phyloP scores from a whole-genome alignment of 208 protist species.

The Lotmaria passim region DNA sequence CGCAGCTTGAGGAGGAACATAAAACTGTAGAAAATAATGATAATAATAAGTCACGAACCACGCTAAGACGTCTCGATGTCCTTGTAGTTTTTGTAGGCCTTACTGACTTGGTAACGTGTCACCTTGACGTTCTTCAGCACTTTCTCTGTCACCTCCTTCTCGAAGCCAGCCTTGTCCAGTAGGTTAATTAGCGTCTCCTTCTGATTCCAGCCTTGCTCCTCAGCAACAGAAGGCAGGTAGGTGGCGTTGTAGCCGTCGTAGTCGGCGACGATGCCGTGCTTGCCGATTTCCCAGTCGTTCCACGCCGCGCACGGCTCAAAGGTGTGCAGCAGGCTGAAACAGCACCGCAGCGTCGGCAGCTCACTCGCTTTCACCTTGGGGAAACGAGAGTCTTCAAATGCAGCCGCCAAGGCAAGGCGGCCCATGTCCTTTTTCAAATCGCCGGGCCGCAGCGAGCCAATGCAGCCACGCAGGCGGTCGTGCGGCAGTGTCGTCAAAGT shows the following conservation, averaged over 20 bases:
- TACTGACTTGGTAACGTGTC: conserved; percentile 82
- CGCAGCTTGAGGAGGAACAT: too few relatives aligned
- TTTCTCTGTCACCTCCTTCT: conserved; percentile 45
- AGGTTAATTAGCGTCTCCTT: conserved; percentile 64
- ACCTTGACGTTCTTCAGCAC: conserved; percentile 62
- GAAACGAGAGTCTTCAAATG: conserved; percentile 84
- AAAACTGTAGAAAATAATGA: neutral
- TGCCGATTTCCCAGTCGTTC: conserved; percentile 86
- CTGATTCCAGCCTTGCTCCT: conserved; percentile 80
- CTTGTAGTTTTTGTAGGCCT: conserved; percentile 43
- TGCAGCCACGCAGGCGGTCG: conserved; percentile 83
- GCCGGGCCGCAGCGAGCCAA: conserved; percentile 72
- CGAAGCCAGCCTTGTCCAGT: conserved; percentile 75
- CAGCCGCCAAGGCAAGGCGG: conserved; percentile 68
- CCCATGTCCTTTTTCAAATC: conserved; percentile 74
- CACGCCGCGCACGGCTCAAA: conserved; percentile 77
- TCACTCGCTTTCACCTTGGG: conserved; percentile 62
- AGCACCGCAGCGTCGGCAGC: conserved; percentile 70
- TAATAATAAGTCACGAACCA: conserved; percentile 12
- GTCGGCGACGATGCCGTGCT: conserved; percentile 74
- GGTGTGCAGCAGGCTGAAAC: conserved; percentile 82
- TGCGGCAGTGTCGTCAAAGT: conserved; percentile 57
- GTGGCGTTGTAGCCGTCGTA: conserved; percentile 76
- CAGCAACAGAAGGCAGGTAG: conserved; percentile 81
- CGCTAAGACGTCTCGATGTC: conserved; percentile 16